phyloP scores from a whole-genome alignment of 2,329 filamentous ascomycete species.

The Ascocoryne sarcoides region DNA sequence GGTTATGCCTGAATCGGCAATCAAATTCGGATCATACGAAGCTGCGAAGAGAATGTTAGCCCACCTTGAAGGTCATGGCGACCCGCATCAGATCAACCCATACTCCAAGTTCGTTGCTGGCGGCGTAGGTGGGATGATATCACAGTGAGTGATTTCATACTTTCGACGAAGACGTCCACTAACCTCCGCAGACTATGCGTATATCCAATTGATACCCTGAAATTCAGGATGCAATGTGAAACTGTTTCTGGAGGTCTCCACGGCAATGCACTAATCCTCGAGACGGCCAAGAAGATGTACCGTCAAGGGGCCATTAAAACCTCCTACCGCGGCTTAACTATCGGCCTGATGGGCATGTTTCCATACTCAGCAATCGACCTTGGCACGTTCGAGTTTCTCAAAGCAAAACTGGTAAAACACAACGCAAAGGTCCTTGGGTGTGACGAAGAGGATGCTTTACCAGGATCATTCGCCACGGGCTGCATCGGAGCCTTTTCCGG shows the following conservation, averaged over 20 bases:
- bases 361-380: slow-evolving; percentile 96
- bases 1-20: slow-evolving; percentile 97
- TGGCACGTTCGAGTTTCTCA: slow-evolving; percentile 89
- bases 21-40: slow-evolving; percentile 97
- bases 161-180: not conserved
- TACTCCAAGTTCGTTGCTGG: slow-evolving; percentile 87
- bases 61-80: slow-evolving; percentile 76
- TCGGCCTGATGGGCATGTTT: slow-evolving; percentile 94
- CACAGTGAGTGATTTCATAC: slow-evolving; percentile 54
- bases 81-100: slow-evolving; percentile 69
- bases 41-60: slow-evolving; percentile 83
- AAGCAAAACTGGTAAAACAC: slow-evolving; percentile 60
- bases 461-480: slow-evolving; percentile 76
- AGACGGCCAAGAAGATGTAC: slow-evolving; percentile 83
- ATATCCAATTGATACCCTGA: slow-evolving; percentile 50
- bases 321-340: slow-evolving; percentile 86
- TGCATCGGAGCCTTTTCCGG: slow-evolving; percentile 86
- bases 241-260: slow-evolving; percentile 77
- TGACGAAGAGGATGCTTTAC: slow-evolving; percentile 73
- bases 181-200: slow-evolving; percentile 59
- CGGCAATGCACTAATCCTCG: slow-evolving; percentile 72
- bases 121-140: slow-evolving; percentile 85
- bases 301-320: slow-evolving; percentile 61
- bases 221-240: slow-evolving; percentile 77
- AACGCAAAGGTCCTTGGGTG: slow-evolving; percentile 61